phyloP scores from a whole-genome alignment of 371 early-diverging fungal genomes.

The Dichotomocladium elegans region DNA sequence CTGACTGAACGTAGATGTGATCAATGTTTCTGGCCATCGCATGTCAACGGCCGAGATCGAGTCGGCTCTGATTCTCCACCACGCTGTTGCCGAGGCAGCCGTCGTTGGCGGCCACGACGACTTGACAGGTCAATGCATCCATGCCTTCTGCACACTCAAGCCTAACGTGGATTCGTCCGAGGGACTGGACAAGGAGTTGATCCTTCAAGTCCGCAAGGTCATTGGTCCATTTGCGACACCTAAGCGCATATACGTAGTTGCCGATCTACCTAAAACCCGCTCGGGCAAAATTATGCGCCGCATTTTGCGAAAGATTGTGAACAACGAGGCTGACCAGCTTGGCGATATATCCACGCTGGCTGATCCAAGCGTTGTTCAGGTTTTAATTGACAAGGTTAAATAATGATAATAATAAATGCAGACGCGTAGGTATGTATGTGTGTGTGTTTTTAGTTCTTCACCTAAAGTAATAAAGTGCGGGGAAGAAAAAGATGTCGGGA shows the following conservation, averaged over 20 bases:
- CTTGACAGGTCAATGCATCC: slow-evolving; percentile 87
- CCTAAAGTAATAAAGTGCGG: no score
- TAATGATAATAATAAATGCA: neutral
- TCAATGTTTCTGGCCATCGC: slow-evolving; percentile 99
- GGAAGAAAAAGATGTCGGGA: no score
- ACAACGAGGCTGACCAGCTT: slow-evolving; percentile 77
- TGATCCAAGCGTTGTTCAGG: slow-evolving; percentile 41
- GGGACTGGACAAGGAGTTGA: slow-evolving; percentile 63
- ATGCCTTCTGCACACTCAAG: slow-evolving; percentile 74
- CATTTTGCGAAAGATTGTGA: slow-evolving; percentile 90
- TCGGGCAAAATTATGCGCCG: slow-evolving; percentile 98
- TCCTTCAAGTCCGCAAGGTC: slow-evolving; percentile 77
- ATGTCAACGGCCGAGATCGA: slow-evolving; percentile 96
- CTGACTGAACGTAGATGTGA: slow-evolving; percentile 61
- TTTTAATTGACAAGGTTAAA: slow-evolving; percentile 19
- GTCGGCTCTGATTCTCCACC: slow-evolving; percentile 76
- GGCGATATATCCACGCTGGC: slow-evolving; percentile 90
- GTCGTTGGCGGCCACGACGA: slow-evolving; percentile 93
- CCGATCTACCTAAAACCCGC: slow-evolving; percentile 96
- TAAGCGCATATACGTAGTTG: slow-evolving; percentile 79
- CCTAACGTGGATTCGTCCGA: slow-evolving; percentile 40
- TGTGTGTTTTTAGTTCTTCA: no score
- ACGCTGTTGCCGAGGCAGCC: slow-evolving; percentile 89
- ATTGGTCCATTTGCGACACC: slow-evolving; percentile 97
- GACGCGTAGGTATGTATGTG: neutral